Evolutionary conservation across 768 basidiomycete species (phyloP), one percentile per base, ranked within the genome.

Genomic region (Leccinum disarticulatum): DNA sequence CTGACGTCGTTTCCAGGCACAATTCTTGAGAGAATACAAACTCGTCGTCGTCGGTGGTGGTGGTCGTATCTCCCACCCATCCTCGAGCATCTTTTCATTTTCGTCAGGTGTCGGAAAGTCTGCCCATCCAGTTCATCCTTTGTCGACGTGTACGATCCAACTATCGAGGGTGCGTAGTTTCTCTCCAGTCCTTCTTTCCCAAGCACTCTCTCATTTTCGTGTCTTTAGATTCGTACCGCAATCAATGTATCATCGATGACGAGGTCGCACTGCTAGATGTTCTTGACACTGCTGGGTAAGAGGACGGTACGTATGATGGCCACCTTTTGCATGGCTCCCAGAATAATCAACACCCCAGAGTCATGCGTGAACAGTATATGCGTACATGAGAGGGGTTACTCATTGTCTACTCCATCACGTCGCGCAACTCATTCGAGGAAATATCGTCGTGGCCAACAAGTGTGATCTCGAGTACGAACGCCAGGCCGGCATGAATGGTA

Each of bases 301-400:
- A 98, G 75, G 95, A 98, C 69, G 93, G 93, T 94, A 60, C 57
- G 89, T 82, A 14, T 43, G 7, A 38, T 47, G 46, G 22, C n/a
- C 19, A 13, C 19, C 59, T 41, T 41, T 31, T 48, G 41, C 57
- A 22, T 61, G 58, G 38, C 58, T 48, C 50, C 27, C 13, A 51
- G 31, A 36, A 51, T 60, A 33, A 54, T 35, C 64, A 58, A 47
- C 33, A 36, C 43, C 19, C 38, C 70, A 95, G 93, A 58, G 96
- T 96, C 25, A 98, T 98, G 96, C 88, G 96, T 50, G 96, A 98
- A 71, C 96, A 98, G 70, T 98, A 98, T 79, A 98, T 98, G 95
- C 87, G 95, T 54, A 94, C 95, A 28, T 96, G 95, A 60, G 95
- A 98, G 76, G 96, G 95, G 11, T 98, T 98, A 81, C 84, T 98